Evolutionary conservation across 2,329 filamentous ascomycete species (phyloP), one percentile per base, ranked within the genome.

Genomic region (Colletotrichum tanaceti): DNA sequence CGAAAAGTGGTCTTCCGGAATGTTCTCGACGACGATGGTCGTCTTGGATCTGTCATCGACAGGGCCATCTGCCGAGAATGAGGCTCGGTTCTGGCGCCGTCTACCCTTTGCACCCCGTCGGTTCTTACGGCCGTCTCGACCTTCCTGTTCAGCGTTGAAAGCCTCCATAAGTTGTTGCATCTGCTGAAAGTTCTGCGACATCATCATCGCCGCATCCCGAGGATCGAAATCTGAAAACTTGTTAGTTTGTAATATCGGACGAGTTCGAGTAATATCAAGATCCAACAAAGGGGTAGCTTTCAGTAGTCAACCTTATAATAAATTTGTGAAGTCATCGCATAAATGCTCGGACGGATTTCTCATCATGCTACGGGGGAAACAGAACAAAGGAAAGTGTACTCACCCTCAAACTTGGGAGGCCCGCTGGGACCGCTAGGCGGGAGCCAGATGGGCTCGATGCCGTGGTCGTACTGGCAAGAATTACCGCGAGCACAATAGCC

Each of bases 21-120:
- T 95, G 65, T 90, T 89, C 75, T 94, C 91, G 3, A 96, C 85
- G 2, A 94, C 91, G 22, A 96, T 86, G 0, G 89, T 88, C 9
- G 87, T 90, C 72, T 89, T 90, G 0, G 84, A 85, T 63, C 80
- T 84, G 75, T 94, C 91, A 58, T 83, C 77, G 32, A 89, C 85
- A 0, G 90, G 88, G 0, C 90, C 89, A 24, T 88, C 85, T 0
- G 86, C 84, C 0, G 92, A 92, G 73, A 93, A 90, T 0, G 88
- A 80, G 4, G 90, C 85, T 39, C 86, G 83, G 5, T 59, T 53
- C 24, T 54, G 62, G 53, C 68, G 65, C 49, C 68, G 61, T 11
- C 62, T 70, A n/a, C 62, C 58, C 49, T 57, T 70, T 52, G 22
- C 49, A 6, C 47, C 65, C 20, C 63, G 73, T 54, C 78, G 77